Percentiles rank a stretch among this genome's conserved stretches.
Conservation (phyloP, 2,329 filamentous ascomycete species). For the Colletotrichum sansevieriae region DNA sequence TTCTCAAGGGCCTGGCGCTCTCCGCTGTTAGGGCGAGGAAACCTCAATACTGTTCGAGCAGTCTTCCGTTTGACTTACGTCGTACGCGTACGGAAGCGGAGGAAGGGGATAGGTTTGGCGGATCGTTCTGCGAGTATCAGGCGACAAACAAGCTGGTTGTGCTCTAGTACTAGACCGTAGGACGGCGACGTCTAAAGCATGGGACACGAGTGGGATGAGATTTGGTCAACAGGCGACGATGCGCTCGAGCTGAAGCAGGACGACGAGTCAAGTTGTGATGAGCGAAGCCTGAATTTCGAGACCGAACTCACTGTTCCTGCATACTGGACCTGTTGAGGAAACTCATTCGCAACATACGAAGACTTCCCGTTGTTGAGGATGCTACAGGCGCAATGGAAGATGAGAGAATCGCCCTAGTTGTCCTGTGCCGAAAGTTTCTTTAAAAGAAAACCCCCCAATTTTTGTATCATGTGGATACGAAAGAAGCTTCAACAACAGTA, state of each 20-base stretch:
- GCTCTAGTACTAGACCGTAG: no score
- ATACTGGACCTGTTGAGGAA: not conserved
- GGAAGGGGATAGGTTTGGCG: constrained; percentile 68
- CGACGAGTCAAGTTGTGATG: not conserved
- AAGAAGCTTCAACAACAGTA: no score
- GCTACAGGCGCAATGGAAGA: not conserved
- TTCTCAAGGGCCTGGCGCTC: no score
- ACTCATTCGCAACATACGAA: not conserved
- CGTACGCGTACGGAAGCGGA: constrained; percentile 75
- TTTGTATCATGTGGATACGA: no score
- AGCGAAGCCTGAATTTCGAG: accelerated
- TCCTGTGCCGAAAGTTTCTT: not conserved
- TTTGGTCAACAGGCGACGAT: no score
- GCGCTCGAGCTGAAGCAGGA: not conserved
- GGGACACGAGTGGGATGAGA: no score
- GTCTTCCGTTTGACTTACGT: constrained; percentile 68
- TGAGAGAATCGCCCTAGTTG: not conserved
- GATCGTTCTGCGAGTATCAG: not conserved
- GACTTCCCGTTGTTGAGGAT: not conserved
- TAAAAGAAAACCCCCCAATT: no score
- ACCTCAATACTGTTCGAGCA: no score
- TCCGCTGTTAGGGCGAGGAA: no score
- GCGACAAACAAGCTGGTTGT: not conserved
- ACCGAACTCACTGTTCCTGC: not conserved
- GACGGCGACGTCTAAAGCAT: no score